Conservation (phyloP, 768 basidiomycete genomes). For the Podaxis sp. region DNA sequence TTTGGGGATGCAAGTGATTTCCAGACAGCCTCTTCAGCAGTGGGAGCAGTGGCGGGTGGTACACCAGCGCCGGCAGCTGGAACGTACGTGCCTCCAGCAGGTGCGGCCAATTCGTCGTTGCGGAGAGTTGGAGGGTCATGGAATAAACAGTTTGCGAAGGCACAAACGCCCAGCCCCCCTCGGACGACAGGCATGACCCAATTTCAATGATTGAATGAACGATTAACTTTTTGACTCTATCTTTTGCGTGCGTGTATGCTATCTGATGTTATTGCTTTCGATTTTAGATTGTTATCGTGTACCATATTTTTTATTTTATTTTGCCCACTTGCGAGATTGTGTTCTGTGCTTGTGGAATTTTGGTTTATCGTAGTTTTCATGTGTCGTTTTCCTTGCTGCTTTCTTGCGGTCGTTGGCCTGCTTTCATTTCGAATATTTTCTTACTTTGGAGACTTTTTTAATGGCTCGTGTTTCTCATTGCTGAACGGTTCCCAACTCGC, state of each 20-base stretch:
- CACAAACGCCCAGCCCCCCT: conserved; percentile 25
- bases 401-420: not conserved
- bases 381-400: not conserved
- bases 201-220: conserved; percentile 24
- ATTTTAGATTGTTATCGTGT: conserved; percentile 13
- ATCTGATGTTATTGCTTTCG: conserved; percentile 18
- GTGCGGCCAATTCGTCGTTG: conserved; percentile 45
- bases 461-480: not conserved
- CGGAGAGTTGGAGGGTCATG: conserved; percentile 58
- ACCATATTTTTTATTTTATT: not conserved
- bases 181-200: conserved; percentile 17
- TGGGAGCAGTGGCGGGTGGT: not conserved
- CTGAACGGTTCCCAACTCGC: not conserved
- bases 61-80: conserved; percentile 20
- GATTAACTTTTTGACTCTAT: conserved; percentile 9
- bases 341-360: not conserved
- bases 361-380: not conserved
- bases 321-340: not conserved
- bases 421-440: not conserved
- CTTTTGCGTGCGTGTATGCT: conserved; percentile 19
- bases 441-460: not conserved
- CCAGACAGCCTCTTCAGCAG: conserved; percentile 4
- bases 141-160: conserved; percentile 26
- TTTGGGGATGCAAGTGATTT: conserved; percentile 3
- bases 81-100: conserved; percentile 52